Conservation (phyloP, 1,284 basidiomycete genomes). For the Cryptococcus jaspeensis region DNA sequence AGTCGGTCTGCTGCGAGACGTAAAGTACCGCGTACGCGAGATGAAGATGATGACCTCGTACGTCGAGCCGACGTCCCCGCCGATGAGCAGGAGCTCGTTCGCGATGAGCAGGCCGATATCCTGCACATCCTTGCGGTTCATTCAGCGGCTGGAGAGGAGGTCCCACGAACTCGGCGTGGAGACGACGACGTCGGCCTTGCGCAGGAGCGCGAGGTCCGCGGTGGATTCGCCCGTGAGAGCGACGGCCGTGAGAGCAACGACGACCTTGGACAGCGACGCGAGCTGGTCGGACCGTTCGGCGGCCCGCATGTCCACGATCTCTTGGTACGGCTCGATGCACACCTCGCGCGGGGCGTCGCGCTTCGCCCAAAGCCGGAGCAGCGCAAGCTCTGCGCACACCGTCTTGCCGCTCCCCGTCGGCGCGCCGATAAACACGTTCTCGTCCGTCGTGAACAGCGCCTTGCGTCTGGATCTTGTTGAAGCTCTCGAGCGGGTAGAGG, state of each 20-base stretch:
- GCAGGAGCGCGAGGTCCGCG: conserved; percentile 83
- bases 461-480: conserved; percentile 99
- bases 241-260: conserved; percentile 87
- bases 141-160: conserved; percentile 91
- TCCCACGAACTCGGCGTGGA: conserved; percentile 96
- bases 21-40: conserved; percentile 91
- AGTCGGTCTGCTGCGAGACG: conserved; percentile 90
- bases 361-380: conserved; percentile 88
- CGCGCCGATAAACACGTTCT: conserved; percentile 93
- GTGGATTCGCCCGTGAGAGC: conserved; percentile 95
- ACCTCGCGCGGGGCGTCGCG: conserved; percentile 79
- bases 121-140: conserved; percentile 90
- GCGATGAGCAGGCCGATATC: conserved; percentile 88
- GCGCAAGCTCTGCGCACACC: conserved; percentile 92
- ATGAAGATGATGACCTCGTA: conserved; percentile 97
- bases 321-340: conserved; percentile 93
- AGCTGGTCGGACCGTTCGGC: conserved; percentile 89
- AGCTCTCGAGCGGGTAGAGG: conserved; percentile 78
- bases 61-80: conserved; percentile 87
- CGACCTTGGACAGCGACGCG: conserved; percentile 77
- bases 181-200: conserved; percentile 87
- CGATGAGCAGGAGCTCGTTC: conserved; percentile 92
- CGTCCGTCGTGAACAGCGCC: conserved; percentile 91
- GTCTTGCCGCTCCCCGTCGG: conserved; percentile 98
- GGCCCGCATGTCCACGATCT: conserved; percentile 90